phyloP scores from a whole-genome alignment of 192 early-diverging fungal genomes.

The Mortierella claussenii region DNA sequence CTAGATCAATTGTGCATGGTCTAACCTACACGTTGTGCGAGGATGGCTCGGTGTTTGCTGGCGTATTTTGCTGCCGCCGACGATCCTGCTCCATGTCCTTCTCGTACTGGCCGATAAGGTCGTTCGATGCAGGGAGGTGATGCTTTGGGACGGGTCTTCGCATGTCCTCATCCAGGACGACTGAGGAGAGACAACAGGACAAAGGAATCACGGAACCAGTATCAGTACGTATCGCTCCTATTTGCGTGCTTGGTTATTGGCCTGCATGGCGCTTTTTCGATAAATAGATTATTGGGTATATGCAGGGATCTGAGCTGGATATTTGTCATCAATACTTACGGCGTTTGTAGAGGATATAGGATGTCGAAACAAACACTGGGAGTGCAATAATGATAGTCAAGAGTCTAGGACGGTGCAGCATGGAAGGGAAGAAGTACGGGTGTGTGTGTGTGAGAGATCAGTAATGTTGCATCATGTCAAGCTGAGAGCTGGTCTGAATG shows the following conservation, averaged over 20 bases:
- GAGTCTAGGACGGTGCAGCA: too few relatives aligned
- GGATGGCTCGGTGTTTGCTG: not conserved
- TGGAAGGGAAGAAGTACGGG: too few relatives aligned
- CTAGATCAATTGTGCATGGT: not conserved
- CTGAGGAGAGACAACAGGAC: slow-evolving; percentile 10
- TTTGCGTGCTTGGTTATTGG: too few relatives aligned
- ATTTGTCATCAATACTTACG: too few relatives aligned
- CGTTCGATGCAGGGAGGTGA: slow-evolving; percentile 7
- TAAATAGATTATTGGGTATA: not conserved
- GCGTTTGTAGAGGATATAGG: slow-evolving; percentile 48
- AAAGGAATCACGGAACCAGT: too few relatives aligned
- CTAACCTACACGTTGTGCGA: not conserved
- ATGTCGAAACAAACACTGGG: slow-evolving; percentile 40
- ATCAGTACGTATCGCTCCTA: too few relatives aligned
- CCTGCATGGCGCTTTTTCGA: too few relatives aligned
- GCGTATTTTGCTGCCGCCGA: slow-evolving; percentile 7
- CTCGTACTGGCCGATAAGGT: slow-evolving; percentile 27
- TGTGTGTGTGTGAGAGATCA: too few relatives aligned
- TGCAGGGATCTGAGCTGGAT: too few relatives aligned
- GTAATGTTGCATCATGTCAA: not conserved
- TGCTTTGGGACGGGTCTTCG: slow-evolving; percentile 1
- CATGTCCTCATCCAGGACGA: slow-evolving; percentile 16
- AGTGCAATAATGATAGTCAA: slow-evolving; percentile 42
- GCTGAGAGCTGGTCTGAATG: too few relatives aligned
- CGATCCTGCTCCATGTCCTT: slow-evolving; percentile 18